Base-by-base conservation (phyloP, 169 alveolate species). In the Cardiosporidium cionae region DNA sequence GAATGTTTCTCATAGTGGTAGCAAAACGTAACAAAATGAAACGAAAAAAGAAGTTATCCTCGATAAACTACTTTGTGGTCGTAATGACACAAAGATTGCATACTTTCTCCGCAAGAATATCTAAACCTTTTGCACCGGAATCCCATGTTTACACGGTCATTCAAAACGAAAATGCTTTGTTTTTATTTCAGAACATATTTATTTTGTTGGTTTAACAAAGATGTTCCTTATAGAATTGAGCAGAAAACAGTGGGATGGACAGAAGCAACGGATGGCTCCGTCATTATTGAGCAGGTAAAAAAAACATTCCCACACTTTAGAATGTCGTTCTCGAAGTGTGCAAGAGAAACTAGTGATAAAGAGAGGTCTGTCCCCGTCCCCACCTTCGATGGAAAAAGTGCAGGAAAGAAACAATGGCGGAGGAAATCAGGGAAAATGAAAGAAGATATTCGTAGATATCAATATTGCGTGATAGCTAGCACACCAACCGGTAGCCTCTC, bases 181-280 rank as follows among this genome's bases (percentile, higher is more conserved):
- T 44, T 44, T 44, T 44, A 44, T 44, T 63, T 9, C 69, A 63
- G 69, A 44, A 9, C 9, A 9, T n/a, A 63, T n/a, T 16, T 63
- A 9, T 63, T 63, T n/a, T 9, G n/a, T 9, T 63, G 69, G 69
- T 63, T 63, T n/a, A 63, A 63, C 54, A 63, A 63, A 31, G 69
- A 63, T 9, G 52, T 63, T 31, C 69, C 69, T 44, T 63, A 63
- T n/a, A 9, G 22, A 22, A 63, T 63, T n/a, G n/a, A 9, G 16
- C 69, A 63, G 54, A 9, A 63, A 22, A 63, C 69, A 9, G 22
- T 63, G 16, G 69, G 69, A 22, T 63, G 69, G 69, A 63, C 25
- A n/a, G 69, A 63, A 22, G n/a, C 25, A n/a, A 9, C n/a, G 66
- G 54, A 63, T n/a, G 69, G 54, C 25, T 16, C 25, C 22, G 16